Evolutionary conservation across 2,329 filamentous ascomycete species (phyloP), one percentile per base, ranked within the genome.

Genomic region (Chrysoporthe puriensis): DNA sequence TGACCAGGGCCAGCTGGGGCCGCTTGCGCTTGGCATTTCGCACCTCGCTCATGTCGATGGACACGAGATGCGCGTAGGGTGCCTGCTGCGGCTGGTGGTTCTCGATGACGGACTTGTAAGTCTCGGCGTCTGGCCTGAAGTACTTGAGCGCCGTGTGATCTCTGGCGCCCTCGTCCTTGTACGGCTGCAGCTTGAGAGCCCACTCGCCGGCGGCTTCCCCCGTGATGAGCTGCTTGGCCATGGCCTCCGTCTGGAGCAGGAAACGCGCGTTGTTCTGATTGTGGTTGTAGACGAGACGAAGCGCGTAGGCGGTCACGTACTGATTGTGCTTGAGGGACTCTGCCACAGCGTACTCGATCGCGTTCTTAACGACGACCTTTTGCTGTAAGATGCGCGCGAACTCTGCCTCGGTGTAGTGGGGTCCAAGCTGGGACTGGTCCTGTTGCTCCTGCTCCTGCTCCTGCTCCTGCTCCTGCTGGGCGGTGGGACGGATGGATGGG

Each of bases 271-370:
- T 81, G 50, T 78, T 75, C 57, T 80, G 80, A 69, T 84, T 82
- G 73, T 89, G 86, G 71, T 90, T 86, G 75, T 88, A 90, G 69
- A 89, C 79, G 16, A 82, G 84, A 64, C 86, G 82, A 68, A 90
- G 79, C 54, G 88, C 87, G 79, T 84, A 90, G 2, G 88, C 88
- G 9, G 87, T 90, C 64, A 86, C 85, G 74, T 87, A 89, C 68
- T 86, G 85, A 70, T 81, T 81, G 73, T 85, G 82, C 68, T 81
- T 78, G 61, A 90, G 76, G 5, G 87, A 87, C 73, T 88, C 82
- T 11, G 87, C 83, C 42, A 89, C 85, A n/a, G 86, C 86, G 43
- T 77, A 73, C 74, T 88, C 84, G 50, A 90, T 80, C 40, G 88
- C 83, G 73, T 79, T 83, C 72, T 85, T 85, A 36, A 81, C 79